phyloP scores from a whole-genome alignment of 345 rosid species.

The Salix caprea region DNA sequence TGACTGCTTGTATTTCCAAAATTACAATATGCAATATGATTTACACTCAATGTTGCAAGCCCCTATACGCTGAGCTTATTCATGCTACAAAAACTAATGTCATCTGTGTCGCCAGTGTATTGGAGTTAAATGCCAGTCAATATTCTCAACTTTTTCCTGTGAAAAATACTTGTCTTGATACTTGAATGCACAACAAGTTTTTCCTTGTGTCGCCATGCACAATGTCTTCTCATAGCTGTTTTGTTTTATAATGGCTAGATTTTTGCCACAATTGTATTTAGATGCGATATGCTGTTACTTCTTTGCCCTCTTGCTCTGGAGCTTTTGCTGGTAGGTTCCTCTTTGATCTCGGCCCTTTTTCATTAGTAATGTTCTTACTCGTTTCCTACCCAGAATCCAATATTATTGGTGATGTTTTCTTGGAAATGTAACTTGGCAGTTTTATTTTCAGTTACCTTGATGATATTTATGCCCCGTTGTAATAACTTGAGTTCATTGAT shows the following conservation, averaged over 20 bases:
- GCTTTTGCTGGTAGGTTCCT: constrained; percentile 68
- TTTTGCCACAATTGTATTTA: constrained; percentile 61
- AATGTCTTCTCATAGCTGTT: constrained; percentile 19
- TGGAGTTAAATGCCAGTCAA: not conserved
- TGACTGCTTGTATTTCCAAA: not conserved
- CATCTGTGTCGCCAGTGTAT: not conserved
- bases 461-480: constrained; percentile 26
- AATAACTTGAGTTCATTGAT: constrained; percentile 24
- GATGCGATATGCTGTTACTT: constrained; percentile 84
- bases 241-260: constrained; percentile 43
- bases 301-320: constrained; percentile 73
- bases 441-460: not conserved
- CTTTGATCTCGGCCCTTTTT: constrained; percentile 5
- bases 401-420: not conserved
- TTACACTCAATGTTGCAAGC: not conserved
- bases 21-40: not conserved
- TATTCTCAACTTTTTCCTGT: not conserved
- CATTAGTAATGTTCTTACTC: too few species aligned
- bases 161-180: not conserved
- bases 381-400: not conserved
- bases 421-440: not conserved
- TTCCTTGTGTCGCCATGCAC: constrained; percentile 7
- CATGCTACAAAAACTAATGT: not conserved
- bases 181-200: not conserved
- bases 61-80: not conserved